A percentile compares a stretch with the other conserved stretches of the same genome.
phyloP scores from a whole-genome alignment of 108 stramenopile genomes.

The Nitzschia palea region DNA sequence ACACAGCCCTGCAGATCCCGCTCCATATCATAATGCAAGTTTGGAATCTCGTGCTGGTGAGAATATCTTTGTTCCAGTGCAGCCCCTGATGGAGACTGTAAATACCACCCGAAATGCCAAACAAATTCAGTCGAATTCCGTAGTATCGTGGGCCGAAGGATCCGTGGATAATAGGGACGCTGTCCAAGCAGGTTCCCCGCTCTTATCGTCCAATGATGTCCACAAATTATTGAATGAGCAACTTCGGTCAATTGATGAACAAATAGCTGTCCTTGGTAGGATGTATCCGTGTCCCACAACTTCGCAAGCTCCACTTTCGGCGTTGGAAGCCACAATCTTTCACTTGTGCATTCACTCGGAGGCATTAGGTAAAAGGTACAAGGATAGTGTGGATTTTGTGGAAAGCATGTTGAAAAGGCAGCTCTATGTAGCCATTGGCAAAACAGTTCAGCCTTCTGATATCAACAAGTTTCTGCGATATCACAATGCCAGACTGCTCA shows the following conservation, averaged over 20 bases:
- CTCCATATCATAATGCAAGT: background rate
- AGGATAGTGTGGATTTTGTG: constrained; percentile 35
- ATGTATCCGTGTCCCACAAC: background rate
- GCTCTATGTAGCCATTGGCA: constrained; percentile 70
- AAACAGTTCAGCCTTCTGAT: constrained; percentile 51
- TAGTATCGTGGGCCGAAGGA: too few relatives aligned
- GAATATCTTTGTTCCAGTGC: constrained; percentile 56
- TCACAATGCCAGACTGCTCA: constrained; percentile 53
- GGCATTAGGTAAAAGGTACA: constrained; percentile 12
- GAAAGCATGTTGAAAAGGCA: constrained; percentile 63
- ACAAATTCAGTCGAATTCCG: too few relatives aligned
- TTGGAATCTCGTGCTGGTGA: background rate
- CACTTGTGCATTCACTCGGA: constrained; percentile 25
- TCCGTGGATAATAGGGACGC: background rate
- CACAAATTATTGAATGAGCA: constrained; percentile 44
- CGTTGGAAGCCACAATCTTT: constrained; percentile 34
- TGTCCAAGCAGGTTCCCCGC: background rate
- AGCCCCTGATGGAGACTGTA: constrained; percentile 53
- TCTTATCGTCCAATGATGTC: constrained; percentile 31
- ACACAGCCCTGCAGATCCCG: constrained; percentile 15
- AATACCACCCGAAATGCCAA: background rate
- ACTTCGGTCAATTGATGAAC: constrained; percentile 31
- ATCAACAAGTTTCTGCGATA: constrained; percentile 62
- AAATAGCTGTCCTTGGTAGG: constrained; percentile 1
- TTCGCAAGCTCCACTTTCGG: constrained; percentile 15